Percentiles rank a stretch among this genome's conserved stretches.
These are phyloP conservation scores for Solanum aculeatissimum DNA, from an alignment of 305 asterid genomes.

Conservation along the genomic window DNA sequence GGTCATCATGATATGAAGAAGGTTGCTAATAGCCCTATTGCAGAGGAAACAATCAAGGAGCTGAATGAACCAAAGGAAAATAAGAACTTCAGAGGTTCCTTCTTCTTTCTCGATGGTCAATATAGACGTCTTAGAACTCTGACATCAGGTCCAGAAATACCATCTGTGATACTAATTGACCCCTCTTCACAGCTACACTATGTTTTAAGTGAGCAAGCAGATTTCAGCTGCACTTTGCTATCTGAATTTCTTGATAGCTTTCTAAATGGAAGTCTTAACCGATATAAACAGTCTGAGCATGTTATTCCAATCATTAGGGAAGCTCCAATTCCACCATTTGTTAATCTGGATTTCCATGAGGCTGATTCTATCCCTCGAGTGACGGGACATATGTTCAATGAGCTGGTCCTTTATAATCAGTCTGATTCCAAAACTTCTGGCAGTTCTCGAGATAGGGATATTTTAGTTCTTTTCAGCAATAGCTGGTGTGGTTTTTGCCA, in stretches of 20 bases:
- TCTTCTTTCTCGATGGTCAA: constrained; percentile 69
- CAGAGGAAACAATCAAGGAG: constrained; percentile 16
- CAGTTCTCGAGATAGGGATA: constrained; percentile 43
- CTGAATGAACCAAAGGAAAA: constrained; percentile 25
- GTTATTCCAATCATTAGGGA: constrained; percentile 35
- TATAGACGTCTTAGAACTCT: constrained; percentile 70
- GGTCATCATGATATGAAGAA: constrained; percentile 13
- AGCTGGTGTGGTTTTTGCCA: constrained; percentile 98
- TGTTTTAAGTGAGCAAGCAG: constrained; percentile 38
- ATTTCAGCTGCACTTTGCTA: constrained; percentile 37
- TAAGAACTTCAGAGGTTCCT: constrained; percentile 35
- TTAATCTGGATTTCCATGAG: constrained; percentile 87
- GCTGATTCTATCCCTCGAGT: constrained; percentile 68
- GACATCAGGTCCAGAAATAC: constrained; percentile 55
- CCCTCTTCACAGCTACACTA: constrained; percentile 54
- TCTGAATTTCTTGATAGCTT: constrained; percentile 46
- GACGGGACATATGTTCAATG: constrained; percentile 50
- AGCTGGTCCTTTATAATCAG: constrained; percentile 49
- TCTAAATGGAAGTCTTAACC: constrained; percentile 58
- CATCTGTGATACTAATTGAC: constrained; percentile 64
- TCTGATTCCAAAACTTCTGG: constrained; percentile 34
- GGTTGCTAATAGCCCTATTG: constrained; percentile 16
- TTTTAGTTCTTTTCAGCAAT: constrained; percentile 73
- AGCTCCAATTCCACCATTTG: constrained; percentile 74
- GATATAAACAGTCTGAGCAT: constrained; percentile 54